Evolutionary conservation across 2,329 filamentous ascomycete species (phyloP), one percentile per base, ranked within the genome.

Genomic region (Aspergillus sp.): DNA sequence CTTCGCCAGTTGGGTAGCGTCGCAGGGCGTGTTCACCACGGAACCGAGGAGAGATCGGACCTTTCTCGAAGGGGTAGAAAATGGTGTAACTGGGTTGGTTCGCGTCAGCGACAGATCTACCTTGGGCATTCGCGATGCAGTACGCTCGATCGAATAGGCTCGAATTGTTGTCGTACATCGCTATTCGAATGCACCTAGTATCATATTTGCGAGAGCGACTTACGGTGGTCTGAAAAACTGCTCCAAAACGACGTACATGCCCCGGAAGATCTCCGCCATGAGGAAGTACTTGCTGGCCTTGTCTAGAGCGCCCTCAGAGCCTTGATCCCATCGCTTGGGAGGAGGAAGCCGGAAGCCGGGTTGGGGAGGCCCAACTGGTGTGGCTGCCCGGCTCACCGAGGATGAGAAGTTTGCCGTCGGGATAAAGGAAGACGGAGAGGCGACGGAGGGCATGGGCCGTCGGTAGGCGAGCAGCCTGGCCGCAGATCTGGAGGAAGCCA

Each of bases 1-100:
- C 95, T 81, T 99, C 95, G 66, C 95, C 95, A 3, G 93, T 96
- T 30, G 95, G 95, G 78, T 99, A 99, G 72, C 95, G 87, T 77
- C 95, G 88, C 64, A 99, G 85, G 66, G 95, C 95, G 81, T 99
- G 95, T 79, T 99, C 95, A 75, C 95, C 95, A 77, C 95, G 90
- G 87, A 99, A 99, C 68, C 95, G 89, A 61, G 95, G 95, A 37
- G 93, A 97, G 75, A 99, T 97, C 60, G 95, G 95, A 48, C 95
- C 95, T 84, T 99, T 99, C 77, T 99, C 95, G 78, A 97, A 99
- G 44, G 95, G 95, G 74, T 99, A 99, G 82, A 87, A 96, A 73
- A 99, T 99, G 51, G 95, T 99, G 79, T 98, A 97, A 69, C 93
- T 96, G 70, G n/a, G 27, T 27, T 5, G 22, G 20, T 34, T 52